Base-by-base conservation (phyloP, 305 asterid genomes). In the Fraxinus baroniana region DNA sequence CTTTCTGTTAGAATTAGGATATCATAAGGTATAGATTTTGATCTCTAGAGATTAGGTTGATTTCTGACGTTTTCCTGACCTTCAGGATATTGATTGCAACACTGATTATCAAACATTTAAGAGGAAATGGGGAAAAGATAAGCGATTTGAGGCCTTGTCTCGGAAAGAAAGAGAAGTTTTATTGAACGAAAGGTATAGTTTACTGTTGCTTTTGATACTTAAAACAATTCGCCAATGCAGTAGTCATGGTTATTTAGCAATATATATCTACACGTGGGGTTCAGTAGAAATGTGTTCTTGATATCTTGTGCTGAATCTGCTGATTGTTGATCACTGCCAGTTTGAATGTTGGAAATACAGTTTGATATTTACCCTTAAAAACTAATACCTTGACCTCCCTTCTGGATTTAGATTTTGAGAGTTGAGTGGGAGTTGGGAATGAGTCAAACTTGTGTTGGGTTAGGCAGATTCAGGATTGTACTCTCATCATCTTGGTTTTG, bases 101-200 rank as follows among this genome's bases (percentile, higher is more conserved):
- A 91, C 96, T 64, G 92, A 94, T 88, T 94, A 92, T 87, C 95
- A 92, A 84, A 82, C 95, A 81, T 93, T 94, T 85, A 94, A 90
- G 91, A 90, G 84, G 90, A 93, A 85, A 91, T 97, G 98, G 98
- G 98, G 98, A 37, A 89, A 92, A 71, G 98, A 97, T 90, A 93
- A 88, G 33, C 91, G 99, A 75, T 97, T 94, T 87, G 90, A 83
- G 86, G 92, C 95, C 84, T 88, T 97, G 87, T 98, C 95, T 80
- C 86, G 97, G 85, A 97, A 93, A 89, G 99, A 97, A 78, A 92
- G 93, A 85, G 98, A 92, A 81, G 49, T 78, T 80, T 88, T 97
- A 86, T 86, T 97, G 88, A 97, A 95, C 85, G 99, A 97, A 86
- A 94, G 99, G 99, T 97, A 92, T 82, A 82, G 20, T 71, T 86